phyloP scores from a whole-genome alignment of 345 rosid species.

The Hevea brasiliensis region DNA sequence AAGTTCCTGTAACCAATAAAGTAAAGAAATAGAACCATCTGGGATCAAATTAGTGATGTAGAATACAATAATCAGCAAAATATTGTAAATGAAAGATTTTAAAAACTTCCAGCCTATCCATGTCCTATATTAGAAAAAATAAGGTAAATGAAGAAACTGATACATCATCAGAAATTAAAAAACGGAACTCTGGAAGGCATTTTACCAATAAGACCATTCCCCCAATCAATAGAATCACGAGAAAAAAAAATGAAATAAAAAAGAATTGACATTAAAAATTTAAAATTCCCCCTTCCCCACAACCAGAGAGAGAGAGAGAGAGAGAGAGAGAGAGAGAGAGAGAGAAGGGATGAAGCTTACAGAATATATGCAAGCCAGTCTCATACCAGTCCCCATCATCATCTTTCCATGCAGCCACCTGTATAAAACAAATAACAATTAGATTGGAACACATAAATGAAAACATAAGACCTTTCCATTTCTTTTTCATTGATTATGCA shows the following conservation, averaged over 20 bases:
- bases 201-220: not conserved
- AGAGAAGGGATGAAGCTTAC: constrained; percentile 48
- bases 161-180: not conserved
- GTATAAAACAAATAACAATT: not conserved
- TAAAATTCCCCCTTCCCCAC: not conserved
- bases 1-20: not conserved
- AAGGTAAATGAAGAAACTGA: constrained; percentile 2
- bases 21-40: not conserved
- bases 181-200: not conserved
- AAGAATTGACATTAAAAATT: not conserved
- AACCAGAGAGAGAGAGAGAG: not conserved
- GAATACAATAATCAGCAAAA: constrained; percentile 2
- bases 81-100: not conserved
- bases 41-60: not conserved
- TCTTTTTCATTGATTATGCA: not conserved
- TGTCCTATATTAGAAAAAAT: not conserved
- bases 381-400: constrained; percentile 94
- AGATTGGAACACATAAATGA: not conserved
- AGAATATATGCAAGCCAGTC: constrained; percentile 92
- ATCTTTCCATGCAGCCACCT: constrained; percentile 98
- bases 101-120: constrained; percentile 4
- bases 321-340: not conserved
- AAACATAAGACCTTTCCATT: not conserved
- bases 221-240: not conserved
- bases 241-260: not conserved